Evolutionary conservation across 2,329 filamentous ascomycete genomes (phyloP), one percentile per base, ranked within the genome.

Genomic region (Fusarium buharicum): DNA sequence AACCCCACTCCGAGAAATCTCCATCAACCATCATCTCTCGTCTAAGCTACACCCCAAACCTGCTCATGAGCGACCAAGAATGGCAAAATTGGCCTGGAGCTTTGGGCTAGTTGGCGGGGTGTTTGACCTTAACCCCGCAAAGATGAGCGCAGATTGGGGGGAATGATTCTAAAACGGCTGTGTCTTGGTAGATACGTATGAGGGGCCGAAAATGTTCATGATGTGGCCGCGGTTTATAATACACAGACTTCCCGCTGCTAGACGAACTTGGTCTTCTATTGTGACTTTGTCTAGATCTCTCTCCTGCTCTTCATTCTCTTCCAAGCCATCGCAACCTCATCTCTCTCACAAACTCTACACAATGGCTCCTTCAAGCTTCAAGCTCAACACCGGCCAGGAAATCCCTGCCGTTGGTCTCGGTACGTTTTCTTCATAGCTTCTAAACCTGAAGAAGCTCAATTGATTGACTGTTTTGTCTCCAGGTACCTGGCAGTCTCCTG

Each of bases 401-500:
- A 89, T 90, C 59, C 87, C 87, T 44, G 84, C 86, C 34, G 73
- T 90, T 17, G 87, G 86, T 48, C 80, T 89, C 27, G 86, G 85
- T 87, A 77, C 41, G 79, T 69, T 49, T 8, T 34, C 43, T 28
- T 39, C 22, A 18, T 50, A 43, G 40, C 30, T 41, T 31, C 27
- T 16, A 30, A n/a, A 17, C n/a, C 18, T n/a, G 3, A 9, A 22
- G 16, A 31, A 17, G 27, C 8, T 28, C 46, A 56, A 48, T 49
- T 64, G 24, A 55, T 55, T 63, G 24, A 58, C 36, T 13, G 10
- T 31, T 45, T n/a, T 8, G 5, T 34, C n/a, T 36, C 20, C 44
- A 87, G 86, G 86, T 68, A 89, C 86, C 62, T 90, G 87, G 87
- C 86, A 90, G 74, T 82, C 85, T 9, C 78, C 78, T 3, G 80